Evolutionary conservation across 108 stramenopile species (phyloP).

Genomic region (Skeletonema marinoi): DNA sequence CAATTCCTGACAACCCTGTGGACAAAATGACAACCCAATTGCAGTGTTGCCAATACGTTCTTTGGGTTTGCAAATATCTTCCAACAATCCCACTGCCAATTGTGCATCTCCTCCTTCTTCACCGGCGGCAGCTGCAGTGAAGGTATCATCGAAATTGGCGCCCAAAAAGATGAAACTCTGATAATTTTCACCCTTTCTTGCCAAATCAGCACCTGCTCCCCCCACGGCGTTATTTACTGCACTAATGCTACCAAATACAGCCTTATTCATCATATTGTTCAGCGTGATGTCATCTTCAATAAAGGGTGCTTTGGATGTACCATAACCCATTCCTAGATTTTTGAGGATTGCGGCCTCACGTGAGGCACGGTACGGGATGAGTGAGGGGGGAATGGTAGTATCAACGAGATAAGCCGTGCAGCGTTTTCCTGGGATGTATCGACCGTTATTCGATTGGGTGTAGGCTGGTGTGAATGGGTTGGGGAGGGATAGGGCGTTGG

Average conservation of each 20-base stretch:
- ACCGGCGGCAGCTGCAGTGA: slow-evolving; percentile 20
- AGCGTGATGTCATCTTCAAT: slow-evolving; percentile 69
- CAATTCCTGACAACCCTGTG: slow-evolving; percentile 53
- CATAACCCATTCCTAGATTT: slow-evolving; percentile 67
- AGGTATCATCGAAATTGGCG: slow-evolving; percentile 33
- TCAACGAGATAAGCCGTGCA: slow-evolving; percentile 82
- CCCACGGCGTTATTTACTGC: slow-evolving; percentile 26
- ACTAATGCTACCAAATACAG: slow-evolving; percentile 71
- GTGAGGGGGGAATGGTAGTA: slow-evolving; percentile 78
- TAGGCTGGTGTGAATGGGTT: background rate
- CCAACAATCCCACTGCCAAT: slow-evolving; percentile 53
- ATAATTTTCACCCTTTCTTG: slow-evolving; percentile 5
- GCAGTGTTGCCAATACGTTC: slow-evolving; percentile 50
- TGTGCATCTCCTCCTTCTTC: slow-evolving; percentile 45
- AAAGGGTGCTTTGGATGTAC: slow-evolving; percentile 66
- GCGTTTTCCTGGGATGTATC: slow-evolving; percentile 52
- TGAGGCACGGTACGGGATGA: slow-evolving; percentile 59
- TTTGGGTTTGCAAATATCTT: slow-evolving; percentile 50
- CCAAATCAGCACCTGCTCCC: background rate
- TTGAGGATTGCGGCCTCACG: slow-evolving; percentile 59
- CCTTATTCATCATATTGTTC: slow-evolving; percentile 84
- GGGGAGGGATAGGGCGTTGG: background rate
- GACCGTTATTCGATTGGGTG: background rate
- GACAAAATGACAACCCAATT: slow-evolving; percentile 65
- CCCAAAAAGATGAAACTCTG: slow-evolving; percentile 73